Percentiles rank a stretch among this genome's conserved stretches.
phyloP scores from a whole-genome alignment of 2,329 filamentous ascomycete genomes.

The Diaporthe sp. region DNA sequence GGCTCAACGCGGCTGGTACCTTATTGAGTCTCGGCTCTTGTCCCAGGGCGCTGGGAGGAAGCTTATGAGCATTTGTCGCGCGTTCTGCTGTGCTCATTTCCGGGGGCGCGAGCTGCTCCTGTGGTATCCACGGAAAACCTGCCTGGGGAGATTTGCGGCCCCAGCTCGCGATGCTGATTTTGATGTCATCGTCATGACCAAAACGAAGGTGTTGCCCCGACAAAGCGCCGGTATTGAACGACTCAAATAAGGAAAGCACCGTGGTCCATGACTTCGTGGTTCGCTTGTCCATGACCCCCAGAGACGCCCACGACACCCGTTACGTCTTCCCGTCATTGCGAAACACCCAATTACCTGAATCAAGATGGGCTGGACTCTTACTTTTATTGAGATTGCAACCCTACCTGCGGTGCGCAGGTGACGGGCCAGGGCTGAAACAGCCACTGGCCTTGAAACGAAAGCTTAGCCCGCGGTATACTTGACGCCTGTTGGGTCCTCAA shows the following conservation, averaged over 20 bases:
- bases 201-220: slow-evolving; percentile 22
- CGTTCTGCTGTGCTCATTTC: slow-evolving; percentile 29
- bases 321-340: slow-evolving; percentile 10
- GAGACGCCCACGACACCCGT: background rate
- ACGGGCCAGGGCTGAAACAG: slow-evolving; percentile 30
- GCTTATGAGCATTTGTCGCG: slow-evolving; percentile 25
- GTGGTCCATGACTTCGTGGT: slow-evolving; percentile 19
- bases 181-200: slow-evolving; percentile 32
- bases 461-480: slow-evolving; percentile 19
- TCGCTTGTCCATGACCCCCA: slow-evolving; percentile 1
- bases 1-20: slow-evolving; percentile 13
- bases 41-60: background rate
- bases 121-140: slow-evolving; percentile 30
- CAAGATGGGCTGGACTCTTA: slow-evolving; percentile 8
- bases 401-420: slow-evolving; percentile 30
- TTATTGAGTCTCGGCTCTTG: slow-evolving; percentile 3
- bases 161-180: slow-evolving; percentile 20
- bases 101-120: slow-evolving; percentile 19
- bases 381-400: slow-evolving; percentile 19
- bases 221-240: slow-evolving; percentile 15
- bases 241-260: slow-evolving; percentile 4
- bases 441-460: slow-evolving; percentile 19
- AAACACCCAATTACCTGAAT: slow-evolving; percentile 13
- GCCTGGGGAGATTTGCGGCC: slow-evolving; percentile 29
- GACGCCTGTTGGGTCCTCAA: slow-evolving; percentile 5